Evolutionary conservation across 2,329 filamentous ascomycete species (phyloP).

Genomic region (Mariannaea sp.): DNA sequence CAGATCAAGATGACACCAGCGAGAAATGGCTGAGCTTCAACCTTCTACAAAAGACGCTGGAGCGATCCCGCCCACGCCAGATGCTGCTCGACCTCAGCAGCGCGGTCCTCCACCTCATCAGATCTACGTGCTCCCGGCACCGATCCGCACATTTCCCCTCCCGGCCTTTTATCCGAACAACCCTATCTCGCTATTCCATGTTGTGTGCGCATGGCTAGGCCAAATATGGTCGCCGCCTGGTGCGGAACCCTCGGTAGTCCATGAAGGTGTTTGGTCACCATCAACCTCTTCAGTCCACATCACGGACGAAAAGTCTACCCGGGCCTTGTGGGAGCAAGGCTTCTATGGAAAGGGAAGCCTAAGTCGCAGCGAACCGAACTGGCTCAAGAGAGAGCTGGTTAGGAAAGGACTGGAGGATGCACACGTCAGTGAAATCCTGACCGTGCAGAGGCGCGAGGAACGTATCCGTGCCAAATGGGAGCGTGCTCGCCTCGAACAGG

Average conservation of each 20-base stretch:
- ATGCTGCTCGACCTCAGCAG: slow-evolving; percentile 35
- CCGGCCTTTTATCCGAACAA: slow-evolving; percentile 91
- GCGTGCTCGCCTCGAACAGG: slow-evolving; percentile 82
- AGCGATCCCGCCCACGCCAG: slow-evolving; percentile 28
- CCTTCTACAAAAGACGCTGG: slow-evolving; percentile 30
- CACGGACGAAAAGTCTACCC: slow-evolving; percentile 73
- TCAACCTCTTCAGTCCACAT: slow-evolving; percentile 84
- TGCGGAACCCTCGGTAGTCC: slow-evolving; percentile 66
- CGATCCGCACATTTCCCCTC: slow-evolving; percentile 80
- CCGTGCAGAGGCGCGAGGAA: slow-evolving; percentile 76
- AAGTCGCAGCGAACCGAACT: slow-evolving; percentile 93
- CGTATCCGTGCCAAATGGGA: slow-evolving; percentile 87
- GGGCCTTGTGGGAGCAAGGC: slow-evolving; percentile 91
- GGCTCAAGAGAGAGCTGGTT: slow-evolving; percentile 82
- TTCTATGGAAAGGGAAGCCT: slow-evolving; percentile 96
- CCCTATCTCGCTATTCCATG: slow-evolving; percentile 82
- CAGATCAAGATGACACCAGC: slow-evolving; percentile 54
- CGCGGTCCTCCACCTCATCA: slow-evolving; percentile 60
- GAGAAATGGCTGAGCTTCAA: slow-evolving; percentile 51
- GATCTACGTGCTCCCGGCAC: slow-evolving; percentile 81
- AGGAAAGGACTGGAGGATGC: slow-evolving; percentile 66
- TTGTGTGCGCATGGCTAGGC: slow-evolving; percentile 76
- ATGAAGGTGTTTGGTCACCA: slow-evolving; percentile 79
- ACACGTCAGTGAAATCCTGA: slow-evolving; percentile 82
- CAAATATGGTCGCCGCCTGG: slow-evolving; percentile 72